A percentile compares a stretch with the other conserved stretches of the same genome.
Evolutionary conservation across 179 eudicot genomes (phyloP).

Genomic region (Heliamphora pulchella): DNA sequence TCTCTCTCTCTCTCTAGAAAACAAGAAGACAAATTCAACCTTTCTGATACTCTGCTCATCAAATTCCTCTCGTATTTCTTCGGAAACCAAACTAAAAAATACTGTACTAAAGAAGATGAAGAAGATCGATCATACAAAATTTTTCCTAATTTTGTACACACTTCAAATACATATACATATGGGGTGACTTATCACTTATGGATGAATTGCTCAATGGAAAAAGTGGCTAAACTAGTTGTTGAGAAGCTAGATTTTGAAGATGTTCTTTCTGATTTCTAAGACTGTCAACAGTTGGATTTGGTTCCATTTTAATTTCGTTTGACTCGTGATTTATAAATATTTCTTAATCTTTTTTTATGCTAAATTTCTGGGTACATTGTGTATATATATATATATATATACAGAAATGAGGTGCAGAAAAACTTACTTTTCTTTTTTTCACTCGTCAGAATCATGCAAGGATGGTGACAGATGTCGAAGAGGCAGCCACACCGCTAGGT

Average conservation of each 20-base stretch:
- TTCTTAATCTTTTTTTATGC: no score
- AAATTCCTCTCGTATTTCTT: not conserved
- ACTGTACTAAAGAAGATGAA: not conserved
- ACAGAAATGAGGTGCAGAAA: conserved; percentile 63
- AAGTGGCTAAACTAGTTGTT: no score
- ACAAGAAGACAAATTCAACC: not conserved
- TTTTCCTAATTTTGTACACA: not conserved
- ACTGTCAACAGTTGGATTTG: no score
- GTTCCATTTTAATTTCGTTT: no score
- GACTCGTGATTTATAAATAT: no score
- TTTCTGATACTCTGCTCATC: not conserved
- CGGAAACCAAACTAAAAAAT: not conserved
- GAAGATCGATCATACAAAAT: not conserved
- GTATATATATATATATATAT: not conserved
- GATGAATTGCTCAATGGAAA: no score
- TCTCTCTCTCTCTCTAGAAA: conserved; percentile 3
- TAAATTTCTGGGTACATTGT: no score
- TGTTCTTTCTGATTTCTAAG: no score
- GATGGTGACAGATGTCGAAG: conserved; percentile 38
- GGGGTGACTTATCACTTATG: no score
- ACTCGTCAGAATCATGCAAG: conserved; percentile 19
- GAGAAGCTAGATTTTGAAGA: no score
- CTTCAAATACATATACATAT: not conserved
- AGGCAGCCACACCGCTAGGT: conserved; percentile 20
- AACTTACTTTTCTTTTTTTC: conserved; percentile 31